A percentile compares a stretch with the other conserved stretches of the same genome.
These are phyloP conservation scores for Capsicum chinense DNA, from an alignment of 257 asterid species.

Conservation along the genomic window DNA sequence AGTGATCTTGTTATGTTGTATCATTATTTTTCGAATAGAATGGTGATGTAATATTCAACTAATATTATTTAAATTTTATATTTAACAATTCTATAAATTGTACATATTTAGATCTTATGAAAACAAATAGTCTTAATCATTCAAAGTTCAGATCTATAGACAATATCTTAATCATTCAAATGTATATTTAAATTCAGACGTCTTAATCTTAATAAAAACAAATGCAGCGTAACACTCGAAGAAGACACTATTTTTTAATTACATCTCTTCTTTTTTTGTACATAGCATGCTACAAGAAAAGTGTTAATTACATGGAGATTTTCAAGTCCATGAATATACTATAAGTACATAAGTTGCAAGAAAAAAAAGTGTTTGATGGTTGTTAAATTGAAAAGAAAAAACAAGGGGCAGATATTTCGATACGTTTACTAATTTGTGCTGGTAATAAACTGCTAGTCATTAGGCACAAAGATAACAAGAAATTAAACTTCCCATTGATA, in stretches of 20 bases:
- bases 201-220: too few relatives aligned
- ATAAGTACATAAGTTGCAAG: background rate
- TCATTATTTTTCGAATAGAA: too few relatives aligned
- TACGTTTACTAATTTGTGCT: background rate
- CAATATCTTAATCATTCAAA: too few relatives aligned
- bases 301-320: background rate
- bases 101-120: too few relatives aligned
- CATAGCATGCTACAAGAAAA: background rate
- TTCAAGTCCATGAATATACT: background rate
- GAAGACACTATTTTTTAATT: background rate
- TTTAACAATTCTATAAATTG: too few relatives aligned
- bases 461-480: background rate
- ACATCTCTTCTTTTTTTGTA: background rate
- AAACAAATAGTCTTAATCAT: too few relatives aligned
- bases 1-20: too few relatives aligned
- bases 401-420: background rate
- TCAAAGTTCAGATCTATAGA: too few relatives aligned
- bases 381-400: background rate
- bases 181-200: too few relatives aligned
- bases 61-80: too few relatives aligned
- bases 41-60: too few relatives aligned
- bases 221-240: background rate
- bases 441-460: background rate
- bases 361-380: background rate
- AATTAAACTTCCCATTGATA: background rate